phyloP scores from a whole-genome alignment of 257 asterid genomes.

The Lavandula angustifolia region DNA sequence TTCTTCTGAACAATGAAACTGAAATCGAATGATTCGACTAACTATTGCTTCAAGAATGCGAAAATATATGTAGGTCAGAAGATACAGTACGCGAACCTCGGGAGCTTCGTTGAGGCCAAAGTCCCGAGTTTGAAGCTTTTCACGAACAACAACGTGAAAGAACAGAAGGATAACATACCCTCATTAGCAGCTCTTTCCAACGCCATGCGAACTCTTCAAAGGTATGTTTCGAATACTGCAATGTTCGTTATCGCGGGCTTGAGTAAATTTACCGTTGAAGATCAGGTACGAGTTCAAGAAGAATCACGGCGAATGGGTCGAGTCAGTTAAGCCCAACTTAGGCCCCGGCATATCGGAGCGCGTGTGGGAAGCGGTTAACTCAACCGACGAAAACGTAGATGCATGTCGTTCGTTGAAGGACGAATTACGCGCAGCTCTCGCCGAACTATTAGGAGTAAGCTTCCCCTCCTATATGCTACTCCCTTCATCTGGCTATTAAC shows the following conservation, averaged over 20 bases:
- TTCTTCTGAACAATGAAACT: not conserved
- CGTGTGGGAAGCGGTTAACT: constrained; percentile 57
- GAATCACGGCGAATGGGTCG: constrained; percentile 88
- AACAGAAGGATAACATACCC: constrained; percentile 48
- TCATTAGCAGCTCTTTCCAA: constrained; percentile 78
- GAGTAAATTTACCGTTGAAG: constrained; percentile 14
- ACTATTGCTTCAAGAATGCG: not conserved
- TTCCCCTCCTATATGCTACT: not conserved
- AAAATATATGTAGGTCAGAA: constrained; percentile 45
- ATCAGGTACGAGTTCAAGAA: constrained; percentile 77
- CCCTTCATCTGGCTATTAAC: too few species aligned
- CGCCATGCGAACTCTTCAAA: constrained; percentile 78
- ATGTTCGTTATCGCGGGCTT: not conserved
- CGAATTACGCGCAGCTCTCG: constrained; percentile 69
- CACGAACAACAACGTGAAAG: constrained; percentile 37
- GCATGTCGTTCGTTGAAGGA: constrained; percentile 47
- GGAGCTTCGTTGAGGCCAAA: constrained; percentile 56
- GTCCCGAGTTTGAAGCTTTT: constrained; percentile 71
- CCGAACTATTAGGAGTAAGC: constrained; percentile 62
- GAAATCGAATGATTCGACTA: not conserved
- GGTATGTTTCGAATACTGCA: constrained; percentile 30
- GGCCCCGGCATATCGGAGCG: constrained; percentile 89
- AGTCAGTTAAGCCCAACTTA: constrained; percentile 58
- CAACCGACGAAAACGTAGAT: constrained; percentile 60
- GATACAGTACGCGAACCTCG: constrained; percentile 50